Evolutionary conservation across 163 green algal species (phyloP).

Genomic region (Scenedesmus sp.): DNA sequence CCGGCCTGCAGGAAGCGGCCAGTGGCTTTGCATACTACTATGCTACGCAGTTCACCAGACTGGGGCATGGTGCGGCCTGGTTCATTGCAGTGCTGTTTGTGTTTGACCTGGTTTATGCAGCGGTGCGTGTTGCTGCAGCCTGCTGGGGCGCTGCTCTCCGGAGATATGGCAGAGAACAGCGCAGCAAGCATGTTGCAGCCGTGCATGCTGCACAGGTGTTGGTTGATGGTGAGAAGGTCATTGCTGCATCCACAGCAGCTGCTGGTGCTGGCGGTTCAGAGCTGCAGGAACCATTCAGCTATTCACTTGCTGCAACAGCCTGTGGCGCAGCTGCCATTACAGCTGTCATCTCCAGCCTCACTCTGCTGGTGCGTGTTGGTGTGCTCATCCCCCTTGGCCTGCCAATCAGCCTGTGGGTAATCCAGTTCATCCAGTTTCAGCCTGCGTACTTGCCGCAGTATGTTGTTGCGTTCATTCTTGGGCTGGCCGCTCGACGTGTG

Average conservation of each 20-base stretch:
- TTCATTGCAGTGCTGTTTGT: conserved; percentile 17
- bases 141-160: background rate
- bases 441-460: conserved; percentile 11
- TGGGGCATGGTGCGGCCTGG: conserved; percentile 5
- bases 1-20: background rate
- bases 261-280: background rate
- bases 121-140: background rate
- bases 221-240: background rate
- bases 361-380: background rate
- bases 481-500: background rate
- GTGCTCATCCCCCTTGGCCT: background rate
- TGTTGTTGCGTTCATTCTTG: background rate
- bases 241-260: background rate
- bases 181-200: background rate
- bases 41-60: background rate
- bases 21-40: conserved; percentile 6
- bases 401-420: background rate
- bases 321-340: background rate
- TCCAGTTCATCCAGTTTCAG: conserved; percentile 25
- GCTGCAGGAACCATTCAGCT: background rate
- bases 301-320: background rate
- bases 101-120: background rate
- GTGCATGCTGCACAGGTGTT: background rate
- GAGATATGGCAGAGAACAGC: background rate
- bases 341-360: background rate